Conservation (phyloP, 495 filamentous ascomycete species). For the Neurospora sp. region DNA sequence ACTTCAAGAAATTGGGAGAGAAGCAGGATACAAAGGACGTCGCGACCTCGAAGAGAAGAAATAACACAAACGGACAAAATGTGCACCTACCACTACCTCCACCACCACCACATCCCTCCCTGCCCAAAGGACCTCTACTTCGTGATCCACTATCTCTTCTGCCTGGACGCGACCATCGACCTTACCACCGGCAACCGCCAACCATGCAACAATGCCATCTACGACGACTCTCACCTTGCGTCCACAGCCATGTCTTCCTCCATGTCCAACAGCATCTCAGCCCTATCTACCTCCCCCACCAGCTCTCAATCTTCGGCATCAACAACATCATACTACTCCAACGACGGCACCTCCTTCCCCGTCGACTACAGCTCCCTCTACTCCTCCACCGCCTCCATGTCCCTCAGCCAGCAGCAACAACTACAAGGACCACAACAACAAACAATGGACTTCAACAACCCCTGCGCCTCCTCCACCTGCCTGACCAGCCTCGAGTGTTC, state of each 20-base stretch:
- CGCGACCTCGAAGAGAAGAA: background rate
- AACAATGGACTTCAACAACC: conserved; percentile 26
- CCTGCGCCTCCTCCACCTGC: conserved; percentile 34
- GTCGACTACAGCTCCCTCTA: background rate
- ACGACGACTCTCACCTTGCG: conserved; percentile 10
- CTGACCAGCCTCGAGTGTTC: conserved; percentile 30
- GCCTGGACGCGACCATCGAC: conserved; percentile 18
- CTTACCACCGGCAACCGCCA: conserved; percentile 4
- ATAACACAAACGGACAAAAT: background rate
- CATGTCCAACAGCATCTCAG: background rate
- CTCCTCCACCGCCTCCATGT: background rate
- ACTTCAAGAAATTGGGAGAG: background rate
- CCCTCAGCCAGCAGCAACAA: background rate
- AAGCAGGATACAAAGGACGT: background rate
- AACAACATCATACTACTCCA: background rate
- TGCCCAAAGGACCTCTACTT: conserved; percentile 30
- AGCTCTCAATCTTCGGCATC: background rate
- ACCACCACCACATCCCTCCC: conserved; percentile 27
- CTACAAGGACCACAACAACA: background rate
- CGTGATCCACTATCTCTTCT: conserved; percentile 31
- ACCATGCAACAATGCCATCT: conserved; percentile 14
- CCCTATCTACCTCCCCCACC: background rate
- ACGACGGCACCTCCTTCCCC: background rate
- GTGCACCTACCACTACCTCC: conserved; percentile 14
- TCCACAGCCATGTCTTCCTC: background rate